Conservation (phyloP, 2,329 filamentous ascomycete genomes). For the Epichloe hybrida region DNA sequence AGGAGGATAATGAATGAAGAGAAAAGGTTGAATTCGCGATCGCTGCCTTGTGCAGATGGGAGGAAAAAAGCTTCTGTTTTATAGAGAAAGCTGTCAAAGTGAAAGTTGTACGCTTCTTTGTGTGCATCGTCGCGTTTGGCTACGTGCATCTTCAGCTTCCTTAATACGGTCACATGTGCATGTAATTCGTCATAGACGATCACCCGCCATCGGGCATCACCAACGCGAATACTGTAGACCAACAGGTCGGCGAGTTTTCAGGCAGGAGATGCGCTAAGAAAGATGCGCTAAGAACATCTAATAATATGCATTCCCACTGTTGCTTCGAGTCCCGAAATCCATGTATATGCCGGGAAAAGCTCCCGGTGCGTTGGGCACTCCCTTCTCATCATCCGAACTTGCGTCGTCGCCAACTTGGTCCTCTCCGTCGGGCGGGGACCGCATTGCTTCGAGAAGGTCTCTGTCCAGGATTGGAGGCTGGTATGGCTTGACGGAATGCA, state of each 20-base stretch:
- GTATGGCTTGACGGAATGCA: constrained; percentile 60
- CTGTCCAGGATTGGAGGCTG: constrained; percentile 50
- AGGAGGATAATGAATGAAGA: too few relatives aligned
- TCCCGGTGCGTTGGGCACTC: constrained; percentile 23
- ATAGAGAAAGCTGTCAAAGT: too few relatives aligned
- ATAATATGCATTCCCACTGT: constrained; percentile 26
- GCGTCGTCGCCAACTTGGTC: constrained; percentile 21
- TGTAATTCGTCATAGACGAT: too few relatives aligned
- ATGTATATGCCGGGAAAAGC: constrained; percentile 35
- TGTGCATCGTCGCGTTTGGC: too few relatives aligned
- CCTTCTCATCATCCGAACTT: constrained; percentile 27
- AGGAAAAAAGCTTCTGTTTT: too few relatives aligned
- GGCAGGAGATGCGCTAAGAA: background rate
- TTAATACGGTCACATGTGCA: too few relatives aligned
- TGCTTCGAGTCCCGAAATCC: constrained; percentile 22
- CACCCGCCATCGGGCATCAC: background rate
- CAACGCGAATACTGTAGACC: too few relatives aligned
- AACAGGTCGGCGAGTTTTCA: too few relatives aligned
- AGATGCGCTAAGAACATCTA: constrained; percentile 5
- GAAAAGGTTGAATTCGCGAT: too few relatives aligned
- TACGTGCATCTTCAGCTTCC: too few relatives aligned
- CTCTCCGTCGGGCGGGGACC: constrained; percentile 22
- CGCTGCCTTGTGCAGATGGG: too few relatives aligned
- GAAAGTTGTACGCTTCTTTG: too few relatives aligned
- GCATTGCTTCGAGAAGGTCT: constrained; percentile 49